phyloP scores from a whole-genome alignment of 2,329 filamentous ascomycete species.

The Fusarium xylarioides region DNA sequence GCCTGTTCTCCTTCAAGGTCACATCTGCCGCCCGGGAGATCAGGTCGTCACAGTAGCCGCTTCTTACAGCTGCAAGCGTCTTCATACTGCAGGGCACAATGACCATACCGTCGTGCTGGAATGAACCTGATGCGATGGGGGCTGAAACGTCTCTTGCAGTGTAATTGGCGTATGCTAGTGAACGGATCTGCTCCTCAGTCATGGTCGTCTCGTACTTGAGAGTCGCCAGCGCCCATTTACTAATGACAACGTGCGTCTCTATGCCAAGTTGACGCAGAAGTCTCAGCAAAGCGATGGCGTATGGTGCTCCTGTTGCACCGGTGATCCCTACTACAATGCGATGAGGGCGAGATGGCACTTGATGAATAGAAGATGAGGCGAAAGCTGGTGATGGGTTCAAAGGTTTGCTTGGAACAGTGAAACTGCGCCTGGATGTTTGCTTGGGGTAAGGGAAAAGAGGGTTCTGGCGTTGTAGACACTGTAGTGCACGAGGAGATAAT shows the following conservation, averaged over 20 bases:
- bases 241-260: conserved; percentile 59
- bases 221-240: conserved; percentile 58
- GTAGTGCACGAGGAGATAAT: background rate
- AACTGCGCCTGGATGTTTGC: background rate
- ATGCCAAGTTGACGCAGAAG: conserved; percentile 53
- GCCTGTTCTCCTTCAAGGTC: background rate
- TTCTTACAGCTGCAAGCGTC: background rate
- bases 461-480: background rate
- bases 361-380: background rate
- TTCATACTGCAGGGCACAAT: conserved; percentile 2
- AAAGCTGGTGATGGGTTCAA: background rate
- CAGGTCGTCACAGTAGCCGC: background rate
- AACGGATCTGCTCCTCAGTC: conserved; percentile 47
- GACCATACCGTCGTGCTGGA: background rate
- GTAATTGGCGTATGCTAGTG: conserved; percentile 51
- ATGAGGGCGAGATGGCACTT: background rate
- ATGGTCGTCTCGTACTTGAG: conserved; percentile 58
- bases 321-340: conserved; percentile 60
- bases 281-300: conserved; percentile 53
- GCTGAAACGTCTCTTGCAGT: conserved; percentile 55
- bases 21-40: background rate
- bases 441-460: no score
- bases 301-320: conserved; percentile 57
- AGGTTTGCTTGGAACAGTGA: background rate
- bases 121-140: background rate